Conservation (phyloP, 2,329 filamentous ascomycete genomes). For the Aspergillus sp. region DNA sequence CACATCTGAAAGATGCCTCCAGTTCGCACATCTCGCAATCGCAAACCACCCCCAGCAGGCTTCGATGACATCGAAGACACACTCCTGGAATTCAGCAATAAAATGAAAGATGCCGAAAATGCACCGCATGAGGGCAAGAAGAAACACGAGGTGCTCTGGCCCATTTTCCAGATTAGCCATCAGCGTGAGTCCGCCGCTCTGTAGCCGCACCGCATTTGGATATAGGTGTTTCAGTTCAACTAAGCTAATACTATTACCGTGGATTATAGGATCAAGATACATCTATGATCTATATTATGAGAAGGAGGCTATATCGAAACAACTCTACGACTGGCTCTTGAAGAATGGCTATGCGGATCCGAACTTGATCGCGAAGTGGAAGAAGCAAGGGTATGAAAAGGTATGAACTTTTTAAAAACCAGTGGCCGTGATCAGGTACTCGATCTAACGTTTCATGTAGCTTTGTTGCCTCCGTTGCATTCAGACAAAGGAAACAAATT, state of each 20-base stretch:
- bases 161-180: conserved; percentile 95
- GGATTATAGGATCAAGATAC: conserved; percentile 65
- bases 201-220: background rate
- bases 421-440: background rate
- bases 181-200: conserved; percentile 63
- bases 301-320: conserved; percentile 90
- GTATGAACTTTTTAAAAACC: conserved; percentile 43
- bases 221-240: background rate
- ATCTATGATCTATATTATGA: conserved; percentile 98
- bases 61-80: conserved; percentile 70
- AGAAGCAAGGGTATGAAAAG: conserved; percentile 99
- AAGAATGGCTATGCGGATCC: conserved; percentile 97
- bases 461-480: conserved; percentile 94
- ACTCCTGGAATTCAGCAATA: conserved; percentile 65
- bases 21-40: conserved; percentile 58
- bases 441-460: conserved; percentile 42
- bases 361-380: conserved; percentile 98
- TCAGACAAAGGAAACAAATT: conserved; percentile 99
- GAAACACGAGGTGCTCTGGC: conserved; percentile 93
- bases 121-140: conserved; percentile 74
- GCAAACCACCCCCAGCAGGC: conserved; percentile 65
- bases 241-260: background rate
- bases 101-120: conserved; percentile 82
- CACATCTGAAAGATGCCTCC: conserved; percentile 54
- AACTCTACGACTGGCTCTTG: conserved; percentile 91